Evolutionary conservation across 129 eudicot species (phyloP), one percentile per base, ranked within the genome.

Genomic region (Tagetes patula): DNA sequence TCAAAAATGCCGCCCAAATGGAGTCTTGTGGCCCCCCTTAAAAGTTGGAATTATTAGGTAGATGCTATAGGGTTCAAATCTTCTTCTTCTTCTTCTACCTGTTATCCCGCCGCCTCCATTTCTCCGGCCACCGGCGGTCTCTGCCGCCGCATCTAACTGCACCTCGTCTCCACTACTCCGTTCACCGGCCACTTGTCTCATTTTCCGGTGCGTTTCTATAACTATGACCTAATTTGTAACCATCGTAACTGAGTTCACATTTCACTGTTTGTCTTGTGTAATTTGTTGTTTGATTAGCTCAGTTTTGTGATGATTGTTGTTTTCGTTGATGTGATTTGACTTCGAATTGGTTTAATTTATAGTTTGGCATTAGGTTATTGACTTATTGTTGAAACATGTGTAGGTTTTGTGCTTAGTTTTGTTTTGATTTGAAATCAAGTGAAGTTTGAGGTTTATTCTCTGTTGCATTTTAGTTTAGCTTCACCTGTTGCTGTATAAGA

Each of bases 181-280:
- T 52, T 12, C 33, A 55, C 62, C 61, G 5, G 52, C 69, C 47
- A 66, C 14, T 40, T 47, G 34, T 62, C 74, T 61, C 75, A n/a
- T 70, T 13, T 30, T 52, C 76, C 50, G 77, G 77, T 77, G 45
- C 0, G 65, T 77, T 40, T 60, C 65, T 59, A 37, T 62, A 12
- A 31, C 39, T 39, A 33, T 32, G 10, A n/a, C 82, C 82, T 72
- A 78, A 71, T 78, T 43, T 64, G 7, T 20, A 41, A 8, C n/a
- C 82, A 64, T 47, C 20, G 5, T 52, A 43, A 76, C 74, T 2
- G 45, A 75, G 9, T 55, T 75, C 34, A 2, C 30, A 36, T 39
- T 12, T 40, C 3, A 40, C 10, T 32, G 10, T 45, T 20, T 49
- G 69, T 58, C 13, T 46, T 33, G 54, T 47, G 48, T 56, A 74